These are phyloP conservation scores for Phellopilus nigrolimitatus DNA, from an alignment of 1,284 basidiomycete species.

Conservation along the genomic window DNA sequence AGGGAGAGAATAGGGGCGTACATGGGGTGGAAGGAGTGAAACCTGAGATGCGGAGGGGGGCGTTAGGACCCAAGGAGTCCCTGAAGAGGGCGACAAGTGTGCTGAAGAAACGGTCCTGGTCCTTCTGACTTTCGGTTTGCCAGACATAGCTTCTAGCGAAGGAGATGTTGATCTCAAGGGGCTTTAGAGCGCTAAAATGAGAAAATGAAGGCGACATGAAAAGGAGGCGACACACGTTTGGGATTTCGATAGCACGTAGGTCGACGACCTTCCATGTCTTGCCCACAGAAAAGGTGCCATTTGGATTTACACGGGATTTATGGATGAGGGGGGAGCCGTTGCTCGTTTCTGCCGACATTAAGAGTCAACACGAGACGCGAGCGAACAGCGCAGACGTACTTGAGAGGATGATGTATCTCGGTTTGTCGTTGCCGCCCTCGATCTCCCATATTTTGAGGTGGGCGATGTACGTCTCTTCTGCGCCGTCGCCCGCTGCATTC, in stretches of 20 bases:
- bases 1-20: slow-evolving; percentile 9
- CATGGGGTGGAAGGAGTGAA: slow-evolving; percentile 2
- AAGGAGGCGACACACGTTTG: slow-evolving; percentile 58
- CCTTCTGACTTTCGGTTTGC: slow-evolving; percentile 16
- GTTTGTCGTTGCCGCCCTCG: slow-evolving; percentile 55
- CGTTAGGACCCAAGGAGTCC: slow-evolving; percentile 7
- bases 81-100: slow-evolving; percentile 5
- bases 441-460: slow-evolving; percentile 89
- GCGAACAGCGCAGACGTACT: slow-evolving; percentile 53
- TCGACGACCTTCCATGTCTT: slow-evolving; percentile 93
- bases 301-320: slow-evolving; percentile 95
- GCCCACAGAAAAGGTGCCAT: slow-evolving; percentile 93
- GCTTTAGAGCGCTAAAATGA: too few relatives aligned
- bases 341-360: slow-evolving; percentile 56
- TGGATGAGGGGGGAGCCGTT: slow-evolving; percentile 75
- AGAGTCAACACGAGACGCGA: slow-evolving; percentile 6
- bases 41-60: slow-evolving; percentile 11
- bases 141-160: slow-evolving; percentile 19
- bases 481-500: slow-evolving; percentile 47
- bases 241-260: slow-evolving; percentile 74
- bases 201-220: background rate
- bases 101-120: slow-evolving; percentile 17
- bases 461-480: slow-evolving; percentile 76
- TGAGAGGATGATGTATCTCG: slow-evolving; percentile 82
- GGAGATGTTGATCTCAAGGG: slow-evolving; percentile 16